Evolutionary conservation across 2,329 filamentous ascomycete species (phyloP).

Genomic region (Venturia carpophila): DNA sequence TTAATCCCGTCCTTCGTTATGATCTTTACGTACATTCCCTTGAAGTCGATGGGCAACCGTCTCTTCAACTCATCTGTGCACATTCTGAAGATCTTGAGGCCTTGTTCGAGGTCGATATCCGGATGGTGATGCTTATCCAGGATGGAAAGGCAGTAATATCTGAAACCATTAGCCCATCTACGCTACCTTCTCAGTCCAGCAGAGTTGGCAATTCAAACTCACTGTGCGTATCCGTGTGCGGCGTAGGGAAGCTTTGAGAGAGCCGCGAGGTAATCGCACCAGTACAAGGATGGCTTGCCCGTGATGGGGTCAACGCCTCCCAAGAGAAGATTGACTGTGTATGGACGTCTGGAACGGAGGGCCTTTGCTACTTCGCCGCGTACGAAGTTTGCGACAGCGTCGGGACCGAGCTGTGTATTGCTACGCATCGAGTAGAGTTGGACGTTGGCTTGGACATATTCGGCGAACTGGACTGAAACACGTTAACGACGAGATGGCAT

Average conservation of each 20-base stretch:
- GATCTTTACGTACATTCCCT: conserved; percentile 88
- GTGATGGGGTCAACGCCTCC: conserved; percentile 90
- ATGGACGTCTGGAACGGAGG: conserved; percentile 84
- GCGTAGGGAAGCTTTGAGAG: conserved; percentile 86
- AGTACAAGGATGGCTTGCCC: conserved; percentile 85
- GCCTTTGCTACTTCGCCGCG: conserved; percentile 87
- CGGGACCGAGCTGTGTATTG: conserved; percentile 81
- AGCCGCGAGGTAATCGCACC: conserved; percentile 93
- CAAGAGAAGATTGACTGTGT: conserved; percentile 92
- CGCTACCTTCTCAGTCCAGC: too few species aligned
- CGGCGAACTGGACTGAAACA: conserved; percentile 83
- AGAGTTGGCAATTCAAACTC: conserved; percentile 31
- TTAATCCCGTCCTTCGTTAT: conserved; percentile 89
- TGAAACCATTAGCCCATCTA: conserved; percentile 28
- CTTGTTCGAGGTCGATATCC: conserved; percentile 80
- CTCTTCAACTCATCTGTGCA: conserved; percentile 97
- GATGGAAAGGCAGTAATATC: conserved; percentile 96
- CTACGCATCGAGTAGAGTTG: conserved; percentile 99
- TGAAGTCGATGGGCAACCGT: conserved; percentile 96
- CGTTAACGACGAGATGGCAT: conserved; percentile 9
- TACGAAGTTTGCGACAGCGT: conserved; percentile 85
- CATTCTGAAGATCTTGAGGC: conserved; percentile 85
- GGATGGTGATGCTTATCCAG: conserved; percentile 98
- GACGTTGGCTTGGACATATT: conserved; percentile 97
- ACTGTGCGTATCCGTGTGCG: conserved; percentile 96